These are phyloP conservation scores for Peronospora farinosa DNA, from an alignment of 352 stramenopile species.

Conservation along the genomic window DNA sequence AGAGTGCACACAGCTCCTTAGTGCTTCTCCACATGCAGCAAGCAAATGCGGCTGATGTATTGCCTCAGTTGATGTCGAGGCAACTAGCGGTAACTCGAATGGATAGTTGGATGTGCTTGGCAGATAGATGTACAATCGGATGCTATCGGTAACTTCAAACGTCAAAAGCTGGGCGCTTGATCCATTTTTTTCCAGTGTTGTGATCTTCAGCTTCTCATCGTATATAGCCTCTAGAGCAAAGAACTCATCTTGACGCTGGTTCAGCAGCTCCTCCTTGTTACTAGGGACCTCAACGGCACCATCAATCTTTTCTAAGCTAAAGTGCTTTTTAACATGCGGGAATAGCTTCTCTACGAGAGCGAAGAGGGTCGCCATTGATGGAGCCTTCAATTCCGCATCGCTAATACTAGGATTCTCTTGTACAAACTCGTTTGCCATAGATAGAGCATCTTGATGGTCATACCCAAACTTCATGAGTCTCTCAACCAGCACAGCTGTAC, in stretches of 20 bases:
- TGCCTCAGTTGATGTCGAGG: conserved; percentile 36
- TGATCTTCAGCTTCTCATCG: conserved; percentile 52
- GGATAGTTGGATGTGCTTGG: conserved; percentile 51
- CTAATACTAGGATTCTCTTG: conserved; percentile 16
- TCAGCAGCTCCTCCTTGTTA: conserved; percentile 37
- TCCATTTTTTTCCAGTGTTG: conserved; percentile 20
- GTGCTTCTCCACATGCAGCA: conserved; percentile 36
- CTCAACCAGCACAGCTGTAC: conserved; percentile 47
- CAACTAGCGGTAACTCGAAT: conserved; percentile 64
- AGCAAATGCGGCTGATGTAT: conserved; percentile 39
- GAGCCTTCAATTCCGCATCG: conserved; percentile 32
- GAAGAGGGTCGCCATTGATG: conserved; percentile 35
- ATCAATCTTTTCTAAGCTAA: conserved; percentile 23
- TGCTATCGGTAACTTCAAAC: conserved; percentile 42
- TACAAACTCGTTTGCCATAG: conserved; percentile 40
- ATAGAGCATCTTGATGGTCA: conserved; percentile 47
- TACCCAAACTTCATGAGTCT: conserved; percentile 77
- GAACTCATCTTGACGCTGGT: conserved; percentile 63
- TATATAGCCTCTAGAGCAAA: conserved; percentile 82
- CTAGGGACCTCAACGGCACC: conserved; percentile 12
- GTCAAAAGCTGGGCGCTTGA: conserved; percentile 29
- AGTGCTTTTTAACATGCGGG: conserved; percentile 38
- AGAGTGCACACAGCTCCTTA: conserved; percentile 42
- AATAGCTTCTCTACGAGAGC: conserved; percentile 37
- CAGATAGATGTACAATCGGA: conserved; percentile 57